A percentile compares a stretch with the other conserved stretches of the same genome.
Evolutionary conservation across 2,329 filamentous ascomycete genomes (phyloP).

Genomic region (Colletotrichum eremochloae): DNA sequence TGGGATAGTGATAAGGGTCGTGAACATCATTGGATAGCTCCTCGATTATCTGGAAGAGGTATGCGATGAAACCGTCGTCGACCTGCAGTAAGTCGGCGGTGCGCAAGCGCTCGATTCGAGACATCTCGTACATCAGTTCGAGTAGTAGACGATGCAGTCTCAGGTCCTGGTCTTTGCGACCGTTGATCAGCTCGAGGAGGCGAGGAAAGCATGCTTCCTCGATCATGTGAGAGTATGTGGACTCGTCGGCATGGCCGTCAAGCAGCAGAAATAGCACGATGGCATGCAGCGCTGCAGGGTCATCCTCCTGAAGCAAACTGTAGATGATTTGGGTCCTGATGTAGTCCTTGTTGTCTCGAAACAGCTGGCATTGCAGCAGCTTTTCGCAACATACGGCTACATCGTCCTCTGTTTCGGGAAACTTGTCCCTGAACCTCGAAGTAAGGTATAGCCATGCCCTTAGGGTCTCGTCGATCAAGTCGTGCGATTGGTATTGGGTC

Average conservation of each 20-base stretch:
- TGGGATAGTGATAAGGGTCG: slow-evolving; percentile 95
- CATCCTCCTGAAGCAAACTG: slow-evolving; percentile 91
- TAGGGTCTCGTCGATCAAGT: slow-evolving; percentile 84
- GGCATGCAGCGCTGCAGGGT: slow-evolving; percentile 81
- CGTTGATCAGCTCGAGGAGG: slow-evolving; percentile 84
- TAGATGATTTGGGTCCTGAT: slow-evolving; percentile 94
- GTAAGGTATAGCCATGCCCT: slow-evolving; percentile 87
- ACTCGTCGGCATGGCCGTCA: slow-evolving; percentile 84
- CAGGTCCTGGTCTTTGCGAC: slow-evolving; percentile 73
- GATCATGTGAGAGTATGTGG: slow-evolving; percentile 88
- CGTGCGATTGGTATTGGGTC: slow-evolving; percentile 63
- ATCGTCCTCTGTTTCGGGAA: slow-evolving; percentile 82
- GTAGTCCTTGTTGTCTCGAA: slow-evolving; percentile 82
- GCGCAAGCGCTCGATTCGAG: slow-evolving; percentile 85
- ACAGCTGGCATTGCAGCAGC: slow-evolving; percentile 82
- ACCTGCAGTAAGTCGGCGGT: slow-evolving; percentile 82
- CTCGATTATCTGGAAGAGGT: slow-evolving; percentile 90
- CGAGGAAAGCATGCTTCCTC: slow-evolving; percentile 86
- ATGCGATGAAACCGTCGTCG: slow-evolving; percentile 84
- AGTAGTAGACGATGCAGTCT: slow-evolving; percentile 84
- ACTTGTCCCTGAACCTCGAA: slow-evolving; percentile 80
- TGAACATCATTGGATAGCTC: slow-evolving; percentile 86
- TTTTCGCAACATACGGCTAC: slow-evolving; percentile 84
- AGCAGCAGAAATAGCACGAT: slow-evolving; percentile 88
- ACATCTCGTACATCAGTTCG: slow-evolving; percentile 96